phyloP scores from a whole-genome alignment of 2,329 filamentous ascomycete species.

The Sporothrix pallida region DNA sequence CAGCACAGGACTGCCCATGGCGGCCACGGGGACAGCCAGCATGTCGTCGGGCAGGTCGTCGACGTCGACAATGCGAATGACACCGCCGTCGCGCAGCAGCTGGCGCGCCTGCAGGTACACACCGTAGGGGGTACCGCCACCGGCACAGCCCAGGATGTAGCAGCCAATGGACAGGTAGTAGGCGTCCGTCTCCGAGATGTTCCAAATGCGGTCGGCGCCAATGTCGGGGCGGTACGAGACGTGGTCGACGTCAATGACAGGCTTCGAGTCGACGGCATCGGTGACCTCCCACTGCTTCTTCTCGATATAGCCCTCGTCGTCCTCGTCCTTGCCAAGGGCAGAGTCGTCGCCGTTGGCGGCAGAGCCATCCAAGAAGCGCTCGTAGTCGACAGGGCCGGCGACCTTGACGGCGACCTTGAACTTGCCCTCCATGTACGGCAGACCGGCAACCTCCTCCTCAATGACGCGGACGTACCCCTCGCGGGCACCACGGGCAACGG shows the following conservation, averaged over 20 bases:
- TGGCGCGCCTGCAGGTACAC: slow-evolving; percentile 48
- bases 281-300: slow-evolving; percentile 38
- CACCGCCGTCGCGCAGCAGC: slow-evolving; percentile 49
- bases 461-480: slow-evolving; percentile 54
- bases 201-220: slow-evolving; percentile 46
- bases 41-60: slow-evolving; percentile 51
- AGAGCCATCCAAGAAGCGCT: slow-evolving; percentile 41
- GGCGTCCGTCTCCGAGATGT: slow-evolving; percentile 53
- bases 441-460: slow-evolving; percentile 59
- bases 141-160: slow-evolving; percentile 55
- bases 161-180: slow-evolving; percentile 54
- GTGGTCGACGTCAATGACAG: slow-evolving; percentile 45
- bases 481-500: slow-evolving; percentile 54
- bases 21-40: slow-evolving; percentile 53
- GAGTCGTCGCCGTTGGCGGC: slow-evolving; percentile 33
- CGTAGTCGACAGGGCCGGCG: slow-evolving; percentile 60
- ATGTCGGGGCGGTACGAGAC: slow-evolving; percentile 46
- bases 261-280: slow-evolving; percentile 20
- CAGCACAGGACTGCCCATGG: slow-evolving; percentile 52
- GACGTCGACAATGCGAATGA: slow-evolving; percentile 49
- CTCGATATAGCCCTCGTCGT: slow-evolving; percentile 31
- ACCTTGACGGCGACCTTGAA: slow-evolving; percentile 63
- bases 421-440: slow-evolving; percentile 61
- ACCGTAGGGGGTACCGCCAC: slow-evolving; percentile 51
- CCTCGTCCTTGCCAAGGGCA: slow-evolving; percentile 1